Base-by-base conservation (phyloP, 805 yeast species). In the Cyberlindnera amylophila region DNA sequence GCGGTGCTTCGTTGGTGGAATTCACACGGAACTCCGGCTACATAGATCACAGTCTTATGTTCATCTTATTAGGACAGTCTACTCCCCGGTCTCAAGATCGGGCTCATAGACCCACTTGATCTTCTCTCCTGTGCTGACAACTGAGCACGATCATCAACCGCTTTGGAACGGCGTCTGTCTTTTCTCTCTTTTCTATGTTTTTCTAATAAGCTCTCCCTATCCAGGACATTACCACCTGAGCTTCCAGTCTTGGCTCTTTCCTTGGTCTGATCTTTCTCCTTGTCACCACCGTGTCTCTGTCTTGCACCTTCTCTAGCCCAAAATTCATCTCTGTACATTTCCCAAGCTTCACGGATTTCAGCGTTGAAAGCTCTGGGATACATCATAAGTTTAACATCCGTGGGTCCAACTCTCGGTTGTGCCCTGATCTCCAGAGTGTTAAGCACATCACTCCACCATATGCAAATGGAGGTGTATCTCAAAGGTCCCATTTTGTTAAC, bases 301-400 rank as follows among this genome's bases (percentile, higher is more conserved):
- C 88, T 72, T 2, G 79, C 76, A 1, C 87, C 86, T 59, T 89
- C 96, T 52, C 83, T 74, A 17, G 81, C 78, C 97, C 98, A 93
- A 59, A 89, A 93, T 60, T 90, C 97, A 52, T 86, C 86, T 46
- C 99, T 66, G 56, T 90, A 91, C 32, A 88, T 63, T 57, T 91
- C 99, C 98, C 99, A 91, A 9, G 88, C 90, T 61, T 90, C 96
- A 49, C 96, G 74, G 6, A 85, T 77, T 37, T 85, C 90, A 0
- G 93, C 80, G 46, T 79, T 78, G 63, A 91, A 93, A 1, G 82
- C 81, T 38, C 96, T 69, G 3, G 97, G 85, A 44, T 83, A 82
- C 42, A 93, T 68, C 9, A 87, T 84, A 8, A 93, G 61, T 59
- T 89, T 90, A 11, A 90, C 88, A 51, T 86, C 88, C 19, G 77